Conservation (phyloP, 148 eudicot species). For the Vaccinium macrocarpon region DNA sequence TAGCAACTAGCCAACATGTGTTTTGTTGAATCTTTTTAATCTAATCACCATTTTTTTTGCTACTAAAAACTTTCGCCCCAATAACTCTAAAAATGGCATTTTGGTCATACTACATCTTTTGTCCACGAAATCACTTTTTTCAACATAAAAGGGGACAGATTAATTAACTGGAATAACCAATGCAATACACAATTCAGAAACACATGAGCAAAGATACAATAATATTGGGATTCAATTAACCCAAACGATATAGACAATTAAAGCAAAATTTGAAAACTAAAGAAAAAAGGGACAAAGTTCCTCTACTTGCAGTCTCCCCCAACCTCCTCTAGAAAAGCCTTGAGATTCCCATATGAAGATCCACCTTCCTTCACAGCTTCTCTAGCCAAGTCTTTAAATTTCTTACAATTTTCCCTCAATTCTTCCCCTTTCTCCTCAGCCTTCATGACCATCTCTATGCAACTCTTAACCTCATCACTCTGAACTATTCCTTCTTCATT, state of each 20-base stretch:
- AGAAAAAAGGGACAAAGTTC: background rate
- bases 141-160: too few species aligned
- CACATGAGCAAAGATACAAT: too few species aligned
- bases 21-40: too few species aligned
- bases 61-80: too few species aligned
- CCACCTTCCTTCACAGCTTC: slow-evolving; percentile 48
- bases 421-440: slow-evolving; percentile 24
- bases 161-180: too few species aligned
- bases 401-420: slow-evolving; percentile 29
- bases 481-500: slow-evolving; percentile 34
- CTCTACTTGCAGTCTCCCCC: background rate
- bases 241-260: background rate
- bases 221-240: background rate
- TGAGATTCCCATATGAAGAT: slow-evolving; percentile 40
- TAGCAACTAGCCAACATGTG: too few species aligned
- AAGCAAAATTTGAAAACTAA: background rate
- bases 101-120: too few species aligned
- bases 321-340: slow-evolving; percentile 30
- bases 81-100: too few species aligned
- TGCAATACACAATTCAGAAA: too few species aligned
- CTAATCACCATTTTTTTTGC: too few species aligned
- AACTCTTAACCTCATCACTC: slow-evolving; percentile 44
- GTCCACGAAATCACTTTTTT: too few species aligned
- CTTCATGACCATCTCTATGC: slow-evolving; percentile 38
- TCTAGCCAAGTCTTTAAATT: slow-evolving; percentile 35